Conservation (phyloP, 805 yeast species). For the Metschnikowia peoriensis region DNA sequence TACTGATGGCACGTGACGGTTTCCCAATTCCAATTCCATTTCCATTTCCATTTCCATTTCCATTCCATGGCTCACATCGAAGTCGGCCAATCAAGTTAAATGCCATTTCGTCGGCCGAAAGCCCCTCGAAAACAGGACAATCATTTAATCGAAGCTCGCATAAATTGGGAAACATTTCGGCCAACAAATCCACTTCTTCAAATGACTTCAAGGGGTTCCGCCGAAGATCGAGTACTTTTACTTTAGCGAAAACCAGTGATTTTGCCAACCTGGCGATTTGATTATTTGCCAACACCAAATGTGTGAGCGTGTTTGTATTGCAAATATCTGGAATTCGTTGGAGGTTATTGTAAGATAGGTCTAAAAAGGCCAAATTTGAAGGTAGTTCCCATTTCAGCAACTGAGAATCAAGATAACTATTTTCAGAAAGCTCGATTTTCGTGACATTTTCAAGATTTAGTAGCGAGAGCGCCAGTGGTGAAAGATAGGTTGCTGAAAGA, state of each 20-base stretch:
- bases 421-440: constrained; percentile 34
- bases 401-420: constrained; percentile 25
- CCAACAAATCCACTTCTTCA: constrained; percentile 47
- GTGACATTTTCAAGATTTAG: constrained; percentile 37
- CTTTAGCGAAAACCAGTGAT: not conserved
- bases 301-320: not conserved
- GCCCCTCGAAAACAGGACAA: constrained; percentile 48
- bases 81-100: constrained; percentile 47
- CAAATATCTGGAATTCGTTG: constrained; percentile 7
- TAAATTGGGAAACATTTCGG: constrained; percentile 39
- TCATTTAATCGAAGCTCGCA: constrained; percentile 46
- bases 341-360: constrained; percentile 44
- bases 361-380: constrained; percentile 9
- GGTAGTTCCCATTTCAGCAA: constrained; percentile 8
- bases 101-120: constrained; percentile 33
- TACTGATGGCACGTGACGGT: constrained; percentile 1
- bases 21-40: not conserved
- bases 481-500: constrained; percentile 28
- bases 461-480: constrained; percentile 14
- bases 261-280: not conserved
- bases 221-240: constrained; percentile 46
- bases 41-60: not conserved
- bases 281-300: constrained; percentile 9
- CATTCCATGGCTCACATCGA: constrained; percentile 16
- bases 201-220: constrained; percentile 48